A percentile compares a stretch with the other conserved stretches of the same genome.
These are phyloP conservation scores for Aurantiochytrium sp. DNA, from an alignment of 108 stramenopile genomes.

Conservation along the genomic window DNA sequence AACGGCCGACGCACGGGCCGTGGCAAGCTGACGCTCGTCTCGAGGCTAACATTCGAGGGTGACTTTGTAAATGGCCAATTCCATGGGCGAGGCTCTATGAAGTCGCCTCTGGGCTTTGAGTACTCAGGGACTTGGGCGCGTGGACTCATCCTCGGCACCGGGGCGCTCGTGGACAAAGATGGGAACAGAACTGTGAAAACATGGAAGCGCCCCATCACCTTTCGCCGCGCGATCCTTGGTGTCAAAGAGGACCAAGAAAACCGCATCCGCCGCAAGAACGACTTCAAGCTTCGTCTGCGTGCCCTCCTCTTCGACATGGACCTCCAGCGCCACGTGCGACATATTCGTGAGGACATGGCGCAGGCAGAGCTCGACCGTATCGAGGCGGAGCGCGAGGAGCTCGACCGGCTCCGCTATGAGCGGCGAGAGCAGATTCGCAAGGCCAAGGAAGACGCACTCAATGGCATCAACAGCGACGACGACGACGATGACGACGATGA, in stretches of 20 bases:
- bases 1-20: background rate
- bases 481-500: background rate
- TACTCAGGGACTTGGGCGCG: conserved; percentile 45
- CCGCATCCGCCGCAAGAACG: conserved; percentile 60
- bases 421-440: background rate
- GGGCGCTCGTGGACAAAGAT: background rate
- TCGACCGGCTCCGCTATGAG: background rate
- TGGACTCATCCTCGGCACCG: conserved; percentile 58
- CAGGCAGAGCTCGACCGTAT: background rate
- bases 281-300: conserved; percentile 59
- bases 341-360: background rate
- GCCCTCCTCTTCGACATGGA: conserved; percentile 70
- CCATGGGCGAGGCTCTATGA: conserved; percentile 61
- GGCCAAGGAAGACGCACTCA: background rate
- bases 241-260: background rate
- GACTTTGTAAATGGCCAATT: conserved; percentile 61
- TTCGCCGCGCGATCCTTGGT: background rate
- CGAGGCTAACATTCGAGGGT: background rate
- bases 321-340: conserved; percentile 30
- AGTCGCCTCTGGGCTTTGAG: conserved; percentile 47
- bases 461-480: background rate
- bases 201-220: conserved; percentile 25
- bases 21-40: background rate
- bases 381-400: background rate
- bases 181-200: conserved; percentile 24